Conservation (phyloP, 352 stramenopile species). For the Pythium guiyangense region DNA sequence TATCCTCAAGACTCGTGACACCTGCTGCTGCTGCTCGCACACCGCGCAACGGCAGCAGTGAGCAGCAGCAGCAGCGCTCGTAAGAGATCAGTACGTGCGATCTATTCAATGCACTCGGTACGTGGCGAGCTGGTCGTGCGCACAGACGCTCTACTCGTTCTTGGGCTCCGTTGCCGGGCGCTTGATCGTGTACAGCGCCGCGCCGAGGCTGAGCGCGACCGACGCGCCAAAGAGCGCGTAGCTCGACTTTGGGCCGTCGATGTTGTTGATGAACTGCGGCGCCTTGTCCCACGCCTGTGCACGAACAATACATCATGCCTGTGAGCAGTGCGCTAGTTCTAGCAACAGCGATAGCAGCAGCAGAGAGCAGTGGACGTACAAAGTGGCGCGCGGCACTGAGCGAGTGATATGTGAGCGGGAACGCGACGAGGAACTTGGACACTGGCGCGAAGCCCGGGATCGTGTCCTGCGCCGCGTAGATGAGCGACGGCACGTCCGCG, state of each 20-base stretch:
- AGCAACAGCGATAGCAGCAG: constrained; percentile 1
- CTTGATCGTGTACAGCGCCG: constrained; percentile 53
- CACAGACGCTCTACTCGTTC: constrained; percentile 15
- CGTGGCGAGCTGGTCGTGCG: too few species aligned
- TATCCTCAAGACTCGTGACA: too few species aligned
- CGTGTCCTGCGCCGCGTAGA: constrained; percentile 71
- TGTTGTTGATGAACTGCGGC: constrained; percentile 84
- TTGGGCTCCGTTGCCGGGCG: constrained; percentile 11
- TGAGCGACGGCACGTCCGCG: constrained; percentile 69
- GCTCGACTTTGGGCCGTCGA: constrained; percentile 36
- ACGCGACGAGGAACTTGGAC: constrained; percentile 93
- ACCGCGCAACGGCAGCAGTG: too few species aligned
- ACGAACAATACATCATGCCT: neutral
- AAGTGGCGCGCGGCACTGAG: constrained; percentile 87
- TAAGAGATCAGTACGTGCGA: too few species aligned
- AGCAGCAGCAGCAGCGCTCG: too few species aligned
- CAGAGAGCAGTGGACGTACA: constrained; percentile 16
- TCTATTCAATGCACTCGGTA: too few species aligned
- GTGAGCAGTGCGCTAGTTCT: neutral
- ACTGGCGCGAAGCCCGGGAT: constrained; percentile 64
- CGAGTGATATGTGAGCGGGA: constrained; percentile 93
- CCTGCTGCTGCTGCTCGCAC: too few species aligned
- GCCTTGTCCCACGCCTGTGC: constrained; percentile 89
- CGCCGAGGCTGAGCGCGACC: constrained; percentile 36
- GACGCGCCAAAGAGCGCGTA: constrained; percentile 50